Percentiles rank a stretch among this genome's conserved stretches.
These are phyloP conservation scores for Wickerhamiella bombiphila DNA, from an alignment of 805 yeast species.

Conservation along the genomic window DNA sequence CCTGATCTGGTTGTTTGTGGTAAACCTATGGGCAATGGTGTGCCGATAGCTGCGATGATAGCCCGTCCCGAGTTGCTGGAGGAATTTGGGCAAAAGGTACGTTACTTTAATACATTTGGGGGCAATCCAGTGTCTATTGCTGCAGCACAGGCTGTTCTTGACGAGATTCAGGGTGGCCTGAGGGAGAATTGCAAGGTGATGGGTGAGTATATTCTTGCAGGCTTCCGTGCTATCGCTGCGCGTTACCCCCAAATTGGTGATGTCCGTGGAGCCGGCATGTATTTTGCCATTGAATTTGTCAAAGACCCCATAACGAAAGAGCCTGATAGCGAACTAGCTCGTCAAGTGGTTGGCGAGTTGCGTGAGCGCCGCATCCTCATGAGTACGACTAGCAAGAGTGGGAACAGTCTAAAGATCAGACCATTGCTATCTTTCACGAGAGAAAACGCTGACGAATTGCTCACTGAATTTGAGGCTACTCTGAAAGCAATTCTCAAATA, in stretches of 20 bases:
- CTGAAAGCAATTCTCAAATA: background rate
- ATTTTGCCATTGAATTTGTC: constrained; percentile 9
- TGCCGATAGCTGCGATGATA: constrained; percentile 10
- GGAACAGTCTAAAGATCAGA: constrained; percentile 10
- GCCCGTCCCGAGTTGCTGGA: constrained; percentile 4
- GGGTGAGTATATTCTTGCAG: constrained; percentile 6
- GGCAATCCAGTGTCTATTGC: constrained; percentile 11
- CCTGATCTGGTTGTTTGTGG: constrained; percentile 11
- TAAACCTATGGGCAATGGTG: constrained; percentile 13
- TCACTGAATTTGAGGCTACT: constrained; percentile 1
- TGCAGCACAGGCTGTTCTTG: constrained; percentile 8
- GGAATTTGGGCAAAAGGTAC: constrained; percentile 9
- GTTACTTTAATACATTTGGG: constrained; percentile 11
- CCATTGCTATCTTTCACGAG: constrained; percentile 7
- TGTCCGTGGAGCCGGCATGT: constrained; percentile 10
- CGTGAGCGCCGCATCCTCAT: constrained; percentile 9
- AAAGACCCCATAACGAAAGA: constrained; percentile 2
- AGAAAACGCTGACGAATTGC: constrained; percentile 5
- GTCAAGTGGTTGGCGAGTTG: constrained; percentile 5
- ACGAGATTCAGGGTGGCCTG: constrained; percentile 6
- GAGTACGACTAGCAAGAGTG: constrained; percentile 7
- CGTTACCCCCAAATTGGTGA: constrained; percentile 7
- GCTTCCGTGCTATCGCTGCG: constrained; percentile 3
- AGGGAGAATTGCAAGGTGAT: constrained; percentile 4
- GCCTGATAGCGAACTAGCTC: constrained; percentile 4